Evolutionary conservation across 2,329 filamentous ascomycete species (phyloP), one percentile per base, ranked within the genome.

Genomic region (Incumbomyces delicatus): DNA sequence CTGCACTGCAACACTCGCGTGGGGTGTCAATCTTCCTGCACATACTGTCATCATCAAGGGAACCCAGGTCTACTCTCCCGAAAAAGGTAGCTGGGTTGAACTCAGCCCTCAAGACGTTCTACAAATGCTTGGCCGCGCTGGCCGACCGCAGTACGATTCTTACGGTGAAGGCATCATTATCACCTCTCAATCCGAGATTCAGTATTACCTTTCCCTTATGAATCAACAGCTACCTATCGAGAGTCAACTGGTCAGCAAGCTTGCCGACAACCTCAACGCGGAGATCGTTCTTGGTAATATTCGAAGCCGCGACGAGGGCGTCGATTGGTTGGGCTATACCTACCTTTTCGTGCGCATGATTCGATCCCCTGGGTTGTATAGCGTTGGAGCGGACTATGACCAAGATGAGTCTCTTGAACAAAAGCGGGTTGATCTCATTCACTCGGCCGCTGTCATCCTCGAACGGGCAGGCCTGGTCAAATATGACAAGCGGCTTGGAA

Each of bases 41-140:
- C 92, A 98, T 61, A 96, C 92, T 1, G 92, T 98, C 60, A 90
- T 98, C 61, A 98, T 98, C 72, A 98, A 98, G 68, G 92, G 92
- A 46, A 98, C 92, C 1, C 88, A 95, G 61, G 84, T 98, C 16
- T 98, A 98, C 68, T 96, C 92, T 0, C 92, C 92, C 0, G 92
- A 98, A 63, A 96, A 95, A 71, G 92, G 92, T 71, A 92, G 86
- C 65, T 98, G 92, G 90, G 89, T 98, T 16, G 94, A 98, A 63
- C 69, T 98, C 45, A 95, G 89, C 60, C 92, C 92, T 11, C 92
- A 98, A 63, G 92, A 98, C 68, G 90, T 98, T 31, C 74, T 98
- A 42, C 92, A 98, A 65, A 98, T 98, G 94, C 80, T 98, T 59
- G 92, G 92, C 61, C 88, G 92, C 75, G 94, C 92, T 45, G 92